Conservation (phyloP, 169 alveolate species). For the Plasmodium blacklocki region DNA sequence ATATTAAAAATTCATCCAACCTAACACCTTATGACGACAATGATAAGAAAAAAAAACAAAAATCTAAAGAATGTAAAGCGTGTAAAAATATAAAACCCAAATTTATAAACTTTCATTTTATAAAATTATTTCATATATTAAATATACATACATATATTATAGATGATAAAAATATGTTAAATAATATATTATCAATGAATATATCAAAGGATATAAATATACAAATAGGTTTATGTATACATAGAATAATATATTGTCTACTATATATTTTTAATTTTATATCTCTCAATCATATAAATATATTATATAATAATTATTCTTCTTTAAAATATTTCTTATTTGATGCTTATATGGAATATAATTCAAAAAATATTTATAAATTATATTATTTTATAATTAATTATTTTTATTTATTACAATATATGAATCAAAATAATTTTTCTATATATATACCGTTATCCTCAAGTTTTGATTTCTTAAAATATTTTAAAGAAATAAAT, state of each 20-base stretch:
- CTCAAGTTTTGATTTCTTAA: not conserved
- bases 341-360: constrained; percentile 11
- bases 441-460: constrained; percentile 21
- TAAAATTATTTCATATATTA: constrained; percentile 32
- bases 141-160: constrained; percentile 3
- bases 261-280: constrained; percentile 22
- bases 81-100: not conserved
- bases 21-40: not conserved
- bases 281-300: constrained; percentile 28
- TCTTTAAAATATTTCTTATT: constrained; percentile 2
- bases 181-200: not conserved
- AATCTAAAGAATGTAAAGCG: not conserved
- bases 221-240: not conserved
- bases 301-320: not conserved
- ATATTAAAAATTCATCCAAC: no score
- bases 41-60: not conserved
- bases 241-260: constrained; percentile 1
- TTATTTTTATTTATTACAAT: not conserved
- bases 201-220: constrained; percentile 9
- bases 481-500: not conserved
- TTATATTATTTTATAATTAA: constrained; percentile 6
- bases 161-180: constrained; percentile 19
- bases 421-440: constrained; percentile 1
- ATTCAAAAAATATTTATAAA: not conserved
- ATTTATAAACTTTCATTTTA: constrained; percentile 8